Percentiles rank a stretch among this genome's conserved stretches.
Evolutionary conservation across 768 basidiomycete genomes (phyloP).

Genomic region (Mycena kentingensis): DNA sequence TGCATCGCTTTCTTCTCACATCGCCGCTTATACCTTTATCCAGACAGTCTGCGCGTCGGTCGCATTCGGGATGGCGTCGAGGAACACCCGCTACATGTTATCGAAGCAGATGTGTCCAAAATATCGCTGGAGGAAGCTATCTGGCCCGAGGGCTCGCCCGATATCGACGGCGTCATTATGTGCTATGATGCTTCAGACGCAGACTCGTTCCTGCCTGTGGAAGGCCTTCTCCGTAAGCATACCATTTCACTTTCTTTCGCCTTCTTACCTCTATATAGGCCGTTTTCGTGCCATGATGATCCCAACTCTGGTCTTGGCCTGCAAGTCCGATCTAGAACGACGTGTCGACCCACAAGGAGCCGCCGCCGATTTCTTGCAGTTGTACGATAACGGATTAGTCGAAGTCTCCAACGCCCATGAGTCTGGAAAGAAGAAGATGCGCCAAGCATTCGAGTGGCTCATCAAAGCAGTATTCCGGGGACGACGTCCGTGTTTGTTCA

Average conservation of each 20-base stretch:
- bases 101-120: slow-evolving; percentile 54
- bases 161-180: slow-evolving; percentile 76
- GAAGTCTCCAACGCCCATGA: slow-evolving; percentile 64
- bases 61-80: slow-evolving; percentile 32
- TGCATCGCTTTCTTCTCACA: background rate
- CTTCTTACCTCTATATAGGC: slow-evolving; percentile 48
- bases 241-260: slow-evolving; percentile 11
- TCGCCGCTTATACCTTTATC: slow-evolving; percentile 35
- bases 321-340: slow-evolving; percentile 76
- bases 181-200: slow-evolving; percentile 78
- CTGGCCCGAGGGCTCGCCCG: slow-evolving; percentile 59
- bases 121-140: slow-evolving; percentile 26
- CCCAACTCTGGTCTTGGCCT: slow-evolving; percentile 77
- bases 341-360: slow-evolving; percentile 55
- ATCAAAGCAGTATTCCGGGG: slow-evolving; percentile 62
- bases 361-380: slow-evolving; percentile 51
- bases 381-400: slow-evolving; percentile 76
- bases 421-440: slow-evolving; percentile 69
- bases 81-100: slow-evolving; percentile 50
- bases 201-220: slow-evolving; percentile 66
- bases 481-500: slow-evolving; percentile 38
- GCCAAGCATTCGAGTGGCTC: slow-evolving; percentile 73
- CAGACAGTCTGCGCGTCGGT: slow-evolving; percentile 40
- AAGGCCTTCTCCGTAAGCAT: slow-evolving; percentile 70
- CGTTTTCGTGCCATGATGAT: slow-evolving; percentile 58